Evolutionary conservation across 805 yeast species (phyloP), one percentile per base, ranked within the genome.

Genomic region (Monosporozyma unispora): DNA sequence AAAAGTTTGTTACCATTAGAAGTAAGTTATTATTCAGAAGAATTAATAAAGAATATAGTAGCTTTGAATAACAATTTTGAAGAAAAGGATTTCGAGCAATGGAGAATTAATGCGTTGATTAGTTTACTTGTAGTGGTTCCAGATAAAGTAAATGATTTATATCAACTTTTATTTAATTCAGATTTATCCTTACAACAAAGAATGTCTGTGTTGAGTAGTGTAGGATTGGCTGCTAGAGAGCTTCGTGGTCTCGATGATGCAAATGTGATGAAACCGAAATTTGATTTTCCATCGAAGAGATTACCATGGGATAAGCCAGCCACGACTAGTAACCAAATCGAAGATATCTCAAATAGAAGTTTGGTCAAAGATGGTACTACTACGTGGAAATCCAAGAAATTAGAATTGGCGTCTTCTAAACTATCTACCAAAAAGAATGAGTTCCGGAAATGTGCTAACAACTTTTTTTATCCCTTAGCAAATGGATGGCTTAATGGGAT

Each of bases 101-200:
- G 78, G 70, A 76, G 80, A 49, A 70, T 88, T n/a, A 76, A 79
- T 42, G 72, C 83, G 12, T 57, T 89, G 61, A 77, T 83, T 6
- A 79, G 93, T 1, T 70, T 87, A 1, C 68, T 86, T 16, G 81
- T 77, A 0, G 70, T 81, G 0, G 72, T 72, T 45, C 80, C 87
- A 0, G 59, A 68, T 1, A 71, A 74, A 25, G 60, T 81, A 0
- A 54, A 66, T 0, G 58, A 62, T 9, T 56, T 67, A 6, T 57
- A 77, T 39, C 60, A 70, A 25, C 62, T 82, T 16, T 68, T 89
- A 16, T 69, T 79, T 33, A 71, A 75, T 0, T 89, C 90, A 0
- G 99, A 91, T 59, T 79, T 84, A 53, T 87, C 96, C 0, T 63
- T 93, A 18, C 93, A 85, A 52, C 90, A 83, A 52, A 67, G 98